Evolutionary conservation across 345 rosid genomes (phyloP).

Genomic region (Linum usitatissimum): DNA sequence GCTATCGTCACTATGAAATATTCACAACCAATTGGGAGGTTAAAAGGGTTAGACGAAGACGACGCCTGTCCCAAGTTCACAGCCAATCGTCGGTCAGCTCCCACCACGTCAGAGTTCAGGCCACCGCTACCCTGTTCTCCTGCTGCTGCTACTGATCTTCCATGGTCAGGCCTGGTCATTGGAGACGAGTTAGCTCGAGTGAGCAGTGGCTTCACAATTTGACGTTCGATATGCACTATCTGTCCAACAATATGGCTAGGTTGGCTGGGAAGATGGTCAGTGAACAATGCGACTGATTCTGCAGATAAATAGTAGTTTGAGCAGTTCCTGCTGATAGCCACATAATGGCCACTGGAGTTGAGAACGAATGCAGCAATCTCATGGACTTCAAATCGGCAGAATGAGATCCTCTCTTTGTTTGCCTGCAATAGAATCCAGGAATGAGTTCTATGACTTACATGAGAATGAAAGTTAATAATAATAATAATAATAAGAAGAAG

Average conservation of each 20-base stretch:
- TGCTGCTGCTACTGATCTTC: conserved; percentile 6
- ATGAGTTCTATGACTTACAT: background rate
- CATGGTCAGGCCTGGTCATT: conserved; percentile 26
- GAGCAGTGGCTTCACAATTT: conserved; percentile 41
- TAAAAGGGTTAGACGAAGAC: conserved; percentile 42
- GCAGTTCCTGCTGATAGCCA: conserved; percentile 69
- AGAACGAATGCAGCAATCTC: conserved; percentile 91
- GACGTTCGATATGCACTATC: conserved; percentile 88
- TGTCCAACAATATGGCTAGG: conserved; percentile 81
- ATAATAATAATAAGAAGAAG: too few relatives aligned
- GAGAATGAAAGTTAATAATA: background rate
- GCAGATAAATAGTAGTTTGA: conserved; percentile 71
- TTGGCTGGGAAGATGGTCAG: conserved; percentile 66
- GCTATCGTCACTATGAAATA: conserved; percentile 92
- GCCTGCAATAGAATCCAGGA: conserved; percentile 33
- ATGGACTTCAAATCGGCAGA: conserved; percentile 74
- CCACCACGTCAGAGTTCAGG: conserved; percentile 37
- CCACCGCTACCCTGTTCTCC: conserved; percentile 27
- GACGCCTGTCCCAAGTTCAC: conserved; percentile 39
- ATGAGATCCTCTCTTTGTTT: conserved; percentile 86
- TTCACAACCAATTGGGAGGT: conserved; percentile 77
- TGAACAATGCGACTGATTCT: conserved; percentile 89
- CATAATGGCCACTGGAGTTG: conserved; percentile 65
- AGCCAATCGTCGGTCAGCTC: conserved; percentile 35
- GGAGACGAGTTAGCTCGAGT: conserved; percentile 19